Percentiles rank a stretch among this genome's conserved stretches.
Conservation (phyloP, 148 eudicot species). For the Amaranthus hypochondriacus region DNA sequence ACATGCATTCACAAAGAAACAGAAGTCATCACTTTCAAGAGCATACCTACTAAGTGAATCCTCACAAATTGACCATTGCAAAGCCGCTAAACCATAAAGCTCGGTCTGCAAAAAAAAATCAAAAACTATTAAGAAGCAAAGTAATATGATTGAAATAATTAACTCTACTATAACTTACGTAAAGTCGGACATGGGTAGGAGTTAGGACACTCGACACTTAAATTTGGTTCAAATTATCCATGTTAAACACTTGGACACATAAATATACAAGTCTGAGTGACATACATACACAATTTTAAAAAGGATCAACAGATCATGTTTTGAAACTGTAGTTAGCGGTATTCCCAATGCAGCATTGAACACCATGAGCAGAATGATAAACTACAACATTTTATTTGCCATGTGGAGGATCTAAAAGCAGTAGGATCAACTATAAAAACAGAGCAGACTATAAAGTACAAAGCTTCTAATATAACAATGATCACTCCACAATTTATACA, state of each 20-base stretch:
- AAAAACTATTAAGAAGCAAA: background rate
- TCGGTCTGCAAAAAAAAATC: slow-evolving; percentile 51
- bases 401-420: background rate
- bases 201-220: too few species aligned
- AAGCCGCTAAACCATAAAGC: slow-evolving; percentile 86
- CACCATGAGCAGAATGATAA: background rate
- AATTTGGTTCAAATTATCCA: too few species aligned
- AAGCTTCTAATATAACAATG: background rate
- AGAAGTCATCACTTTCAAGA: slow-evolving; percentile 7
- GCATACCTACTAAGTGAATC: slow-evolving; percentile 73
- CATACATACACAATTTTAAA: too few species aligned
- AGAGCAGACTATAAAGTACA: background rate
- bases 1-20: background rate
- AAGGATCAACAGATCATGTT: too few species aligned
- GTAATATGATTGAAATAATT: background rate
- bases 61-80: slow-evolving; percentile 93
- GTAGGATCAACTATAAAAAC: background rate
- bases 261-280: too few species aligned
- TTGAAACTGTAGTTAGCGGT: too few species aligned
- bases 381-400: background rate
- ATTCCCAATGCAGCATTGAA: background rate
- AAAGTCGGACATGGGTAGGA: too few species aligned
- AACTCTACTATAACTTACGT: too few species aligned
- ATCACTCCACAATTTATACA: too few species aligned
- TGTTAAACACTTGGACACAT: too few species aligned